phyloP scores from a whole-genome alignment of 257 asterid species.

The Solanum paucissectum region DNA sequence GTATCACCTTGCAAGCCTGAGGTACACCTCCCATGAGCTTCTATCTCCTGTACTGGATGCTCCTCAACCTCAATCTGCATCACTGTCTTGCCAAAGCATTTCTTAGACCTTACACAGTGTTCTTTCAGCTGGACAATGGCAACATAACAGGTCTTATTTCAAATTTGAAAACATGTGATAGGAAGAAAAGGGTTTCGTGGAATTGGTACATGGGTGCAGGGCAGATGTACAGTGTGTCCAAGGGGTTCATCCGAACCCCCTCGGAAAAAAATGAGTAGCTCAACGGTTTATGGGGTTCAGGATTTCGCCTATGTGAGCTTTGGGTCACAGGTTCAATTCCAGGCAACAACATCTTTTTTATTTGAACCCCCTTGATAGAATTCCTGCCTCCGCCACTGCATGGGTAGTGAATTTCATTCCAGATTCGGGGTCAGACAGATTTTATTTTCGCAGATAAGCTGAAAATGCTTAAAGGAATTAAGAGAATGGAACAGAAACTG shows the following conservation, averaged over 20 bases:
- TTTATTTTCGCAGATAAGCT: background rate
- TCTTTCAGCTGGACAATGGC: background rate
- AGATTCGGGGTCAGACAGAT: background rate
- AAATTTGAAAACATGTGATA: background rate
- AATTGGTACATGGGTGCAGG: background rate
- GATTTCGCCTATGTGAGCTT: too few relatives aligned
- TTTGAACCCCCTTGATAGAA: too few relatives aligned
- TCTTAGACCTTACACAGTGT: background rate
- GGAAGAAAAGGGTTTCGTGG: background rate
- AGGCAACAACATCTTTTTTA: too few relatives aligned
- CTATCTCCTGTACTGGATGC: background rate
- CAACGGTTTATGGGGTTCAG: too few relatives aligned
- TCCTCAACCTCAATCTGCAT: background rate
- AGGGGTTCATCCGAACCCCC: too few relatives aligned
- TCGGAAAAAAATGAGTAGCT: too few relatives aligned
- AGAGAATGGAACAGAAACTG: background rate
- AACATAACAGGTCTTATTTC: background rate
- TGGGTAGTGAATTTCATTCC: background rate
- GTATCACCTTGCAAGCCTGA: background rate
- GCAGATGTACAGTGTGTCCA: too few relatives aligned
- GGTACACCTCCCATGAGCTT: background rate
- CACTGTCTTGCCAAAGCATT: background rate
- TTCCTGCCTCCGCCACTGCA: too few relatives aligned
- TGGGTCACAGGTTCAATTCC: too few relatives aligned
- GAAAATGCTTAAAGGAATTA: background rate